Base-by-base conservation (phyloP, 805 yeast genomes). In the Candida insectorum region DNA sequence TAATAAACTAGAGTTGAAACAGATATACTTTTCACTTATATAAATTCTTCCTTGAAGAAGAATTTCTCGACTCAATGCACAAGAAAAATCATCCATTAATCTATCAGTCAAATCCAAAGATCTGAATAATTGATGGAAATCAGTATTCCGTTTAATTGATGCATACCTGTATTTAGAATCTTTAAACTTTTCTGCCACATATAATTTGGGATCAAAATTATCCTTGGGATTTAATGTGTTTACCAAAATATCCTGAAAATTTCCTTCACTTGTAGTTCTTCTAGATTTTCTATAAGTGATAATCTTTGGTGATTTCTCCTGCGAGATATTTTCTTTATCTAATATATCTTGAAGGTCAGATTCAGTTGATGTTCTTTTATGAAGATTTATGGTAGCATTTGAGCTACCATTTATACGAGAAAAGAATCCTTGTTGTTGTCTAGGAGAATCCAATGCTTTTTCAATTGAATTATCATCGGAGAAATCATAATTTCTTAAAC, bases 1-100 rank as follows among this genome's bases (percentile, higher is more conserved):
- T 28, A 91, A 62, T 24, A 93, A 66, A 45, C 82, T 83, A 6
- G 96, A 83, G 52, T 87, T 81, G 69, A 93, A 93, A 52, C 96
- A 86, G 4, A 91, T 52, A 49, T 81, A 77, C 33, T 74, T 72
- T 43, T 85, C 89, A 13, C 95, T 76, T 6, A 93, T 71, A 52
- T 85, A 93, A 17, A 93, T 48, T 31, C 95, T 68, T 3, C 98
- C 98, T 51, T 93, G 97, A 7, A 87, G 61, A 20, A 91, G 65
- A 30, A 88, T 85, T 43, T 91, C 97, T 40, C 87, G 69, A 43
- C 89, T 82, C 34, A 91, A 61, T 0, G 97, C 96, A 65, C 97
- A 93, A 17, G 86, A 77, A 49, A 83, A 89, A 48, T 88, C 97
- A 49, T 87, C 96, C 22, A 91, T 54, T 11, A 91, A 61, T 31